Base-by-base conservation (phyloP, 2,329 filamentous ascomycete species). In the Colletotrichum gigasporum region DNA sequence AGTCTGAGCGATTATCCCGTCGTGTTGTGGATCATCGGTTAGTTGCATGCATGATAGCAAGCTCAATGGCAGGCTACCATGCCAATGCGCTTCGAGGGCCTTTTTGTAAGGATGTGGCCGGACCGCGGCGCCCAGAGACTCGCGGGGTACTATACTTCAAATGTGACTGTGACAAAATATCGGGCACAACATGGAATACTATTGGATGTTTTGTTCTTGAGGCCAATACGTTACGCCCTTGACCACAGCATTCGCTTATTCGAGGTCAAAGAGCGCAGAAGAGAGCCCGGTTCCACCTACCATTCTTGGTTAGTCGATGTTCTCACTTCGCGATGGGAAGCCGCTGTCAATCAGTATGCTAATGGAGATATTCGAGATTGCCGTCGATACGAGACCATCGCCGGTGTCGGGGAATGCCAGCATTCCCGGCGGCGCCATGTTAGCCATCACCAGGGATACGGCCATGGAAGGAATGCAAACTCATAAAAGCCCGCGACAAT, bases 401-500 rank as follows among this genome's bases (percentile, higher is more conserved):
- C 53, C 53, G 59, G 59, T 63, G 20, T 63, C 44, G 59, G 53
- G 35, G 28, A 22, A 7, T 14, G 4, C 0, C 10, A 26, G 0
- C n/a, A n/a, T n/a, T n/a, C n/a, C n/a, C n/a, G n/a, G n/a, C n/a
- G n/a, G n/a, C n/a, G n/a, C n/a, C n/a, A n/a, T 32, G 12, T 9
- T 10, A 34, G 16, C 10, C 45, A 32, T 20, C 12, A 5, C 3
- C 28, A n/a, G 1, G 3, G 2, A 4, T 1, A 18, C 10, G 2
- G 14, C 1, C 9, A 3, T 11, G 0, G 2, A 1, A 9, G 0
- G 1, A 0, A 2, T 18, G 45, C 20, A n/a, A n/a, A n/a, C n/a
- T n/a, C n/a, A 54, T 54, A 60, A 60, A 39, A 39, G 0, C 9
- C 10, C 7, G 0, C 7, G 12, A 1, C 2, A 24, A 3, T 28